Evolutionary conservation across 768 basidiomycete species (phyloP).

Genomic region (button mushroom (Agaricus bisporus)): DNA sequence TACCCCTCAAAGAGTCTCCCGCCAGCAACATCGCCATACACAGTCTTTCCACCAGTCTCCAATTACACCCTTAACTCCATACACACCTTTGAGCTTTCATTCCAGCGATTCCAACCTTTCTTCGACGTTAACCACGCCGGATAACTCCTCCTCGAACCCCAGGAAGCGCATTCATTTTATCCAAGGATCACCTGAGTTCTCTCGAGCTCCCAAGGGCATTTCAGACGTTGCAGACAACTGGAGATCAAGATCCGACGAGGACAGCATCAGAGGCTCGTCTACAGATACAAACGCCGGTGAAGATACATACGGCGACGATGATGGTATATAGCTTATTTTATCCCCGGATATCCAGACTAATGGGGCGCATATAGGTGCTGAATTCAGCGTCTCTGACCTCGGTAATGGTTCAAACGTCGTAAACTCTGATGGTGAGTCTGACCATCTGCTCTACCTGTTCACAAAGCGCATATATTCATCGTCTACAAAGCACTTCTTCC

Average conservation of each 20-base stretch:
- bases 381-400: slow-evolving; percentile 40
- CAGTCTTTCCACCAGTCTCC: slow-evolving; percentile 52
- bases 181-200: slow-evolving; percentile 34
- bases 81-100: slow-evolving; percentile 64
- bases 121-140: slow-evolving; percentile 57
- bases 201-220: slow-evolving; percentile 28
- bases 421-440: slow-evolving; percentile 37
- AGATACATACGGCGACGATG: slow-evolving; percentile 36
- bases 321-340: slow-evolving; percentile 27
- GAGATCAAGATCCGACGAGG: slow-evolving; percentile 65
- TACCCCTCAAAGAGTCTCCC: slow-evolving; percentile 59
- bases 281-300: slow-evolving; percentile 43
- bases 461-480: slow-evolving; percentile 8
- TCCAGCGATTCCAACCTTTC: slow-evolving; percentile 51
- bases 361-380: slow-evolving; percentile 46
- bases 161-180: slow-evolving; percentile 36
- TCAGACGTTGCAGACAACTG: slow-evolving; percentile 64
- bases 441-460: neutral
- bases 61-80: slow-evolving; percentile 58
- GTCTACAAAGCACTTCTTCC: slow-evolving; percentile 44
- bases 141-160: slow-evolving; percentile 30
- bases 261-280: slow-evolving; percentile 61
- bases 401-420: slow-evolving; percentile 41
- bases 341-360: slow-evolving; percentile 14
- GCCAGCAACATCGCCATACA: slow-evolving; percentile 39